A percentile compares a stretch with the other conserved stretches of the same genome.
phyloP scores from a whole-genome alignment of 176 grass and related monocot genomes.

The Otatea glauca region DNA sequence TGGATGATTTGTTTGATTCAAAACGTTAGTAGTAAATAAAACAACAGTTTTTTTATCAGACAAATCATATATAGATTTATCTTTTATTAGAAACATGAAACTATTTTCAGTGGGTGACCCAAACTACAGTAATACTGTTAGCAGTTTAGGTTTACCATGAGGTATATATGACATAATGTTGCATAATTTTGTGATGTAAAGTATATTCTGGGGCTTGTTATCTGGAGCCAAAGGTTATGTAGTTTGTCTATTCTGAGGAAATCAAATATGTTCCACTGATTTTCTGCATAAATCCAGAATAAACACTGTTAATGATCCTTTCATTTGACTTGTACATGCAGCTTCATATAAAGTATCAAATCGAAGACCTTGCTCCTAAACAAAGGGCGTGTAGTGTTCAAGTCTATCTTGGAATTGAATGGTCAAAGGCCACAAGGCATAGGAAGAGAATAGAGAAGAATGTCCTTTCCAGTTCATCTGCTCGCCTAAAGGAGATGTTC shows the following conservation, averaged over 20 bases:
- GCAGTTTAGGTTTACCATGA: not conserved
- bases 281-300: constrained; percentile 13
- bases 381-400: constrained; percentile 67
- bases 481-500: constrained; percentile 80
- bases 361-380: constrained; percentile 72
- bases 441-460: constrained; percentile 87
- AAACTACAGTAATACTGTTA: not conserved
- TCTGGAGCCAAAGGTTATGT: not conserved
- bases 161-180: not conserved
- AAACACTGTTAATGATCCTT: constrained; percentile 28
- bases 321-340: constrained; percentile 36
- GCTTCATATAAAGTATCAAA: constrained; percentile 86
- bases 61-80: not conserved
- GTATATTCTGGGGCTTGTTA: constrained; percentile 17
- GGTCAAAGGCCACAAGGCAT: constrained; percentile 80
- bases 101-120: not conserved
- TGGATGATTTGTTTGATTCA: not conserved
- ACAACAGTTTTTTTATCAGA: not conserved
- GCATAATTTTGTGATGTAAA: not conserved
- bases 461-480: constrained; percentile 74
- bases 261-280: not conserved
- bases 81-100: not conserved
- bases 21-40: not conserved
- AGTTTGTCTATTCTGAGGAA: not conserved
- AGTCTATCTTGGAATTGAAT: constrained; percentile 81